phyloP scores from a whole-genome alignment of 2,329 filamentous ascomycete genomes.

The Ophiosphaerella narmari region DNA sequence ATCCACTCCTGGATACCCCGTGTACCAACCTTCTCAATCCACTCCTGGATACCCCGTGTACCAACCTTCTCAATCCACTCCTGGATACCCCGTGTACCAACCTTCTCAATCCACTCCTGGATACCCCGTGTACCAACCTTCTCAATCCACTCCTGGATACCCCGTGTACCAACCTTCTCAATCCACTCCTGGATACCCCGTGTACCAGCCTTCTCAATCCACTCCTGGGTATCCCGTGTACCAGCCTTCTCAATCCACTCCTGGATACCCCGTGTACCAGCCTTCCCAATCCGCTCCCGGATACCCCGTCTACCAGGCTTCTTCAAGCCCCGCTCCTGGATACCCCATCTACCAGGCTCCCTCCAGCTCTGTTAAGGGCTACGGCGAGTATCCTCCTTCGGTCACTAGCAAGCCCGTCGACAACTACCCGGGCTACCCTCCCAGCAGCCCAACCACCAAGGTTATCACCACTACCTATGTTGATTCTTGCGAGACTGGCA shows the following conservation, averaged over 20 bases:
- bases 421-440: slow-evolving; percentile 3
- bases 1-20: not conserved
- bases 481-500: slow-evolving; percentile 5
- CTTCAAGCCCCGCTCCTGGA: not conserved
- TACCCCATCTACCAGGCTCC: slow-evolving; percentile 2
- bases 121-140: too few species aligned
- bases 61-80: not conserved
- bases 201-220: not conserved
- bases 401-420: slow-evolving; percentile 1
- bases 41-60: not conserved
- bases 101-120: not conserved
- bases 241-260: not conserved
- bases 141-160: not conserved
- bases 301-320: too few species aligned
- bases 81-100: not conserved
- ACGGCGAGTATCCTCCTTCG: slow-evolving; percentile 2
- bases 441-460: slow-evolving; percentile 1
- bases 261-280: not conserved
- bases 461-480: slow-evolving; percentile 6
- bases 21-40: not conserved
- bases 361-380: not conserved
- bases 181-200: not conserved
- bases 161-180: not conserved
- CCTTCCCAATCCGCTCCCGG: not conserved
- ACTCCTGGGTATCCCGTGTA: not conserved